Base-by-base conservation (phyloP, 225 moss, liverwort and hornwort species). In the Takakia lepidozioides region DNA sequence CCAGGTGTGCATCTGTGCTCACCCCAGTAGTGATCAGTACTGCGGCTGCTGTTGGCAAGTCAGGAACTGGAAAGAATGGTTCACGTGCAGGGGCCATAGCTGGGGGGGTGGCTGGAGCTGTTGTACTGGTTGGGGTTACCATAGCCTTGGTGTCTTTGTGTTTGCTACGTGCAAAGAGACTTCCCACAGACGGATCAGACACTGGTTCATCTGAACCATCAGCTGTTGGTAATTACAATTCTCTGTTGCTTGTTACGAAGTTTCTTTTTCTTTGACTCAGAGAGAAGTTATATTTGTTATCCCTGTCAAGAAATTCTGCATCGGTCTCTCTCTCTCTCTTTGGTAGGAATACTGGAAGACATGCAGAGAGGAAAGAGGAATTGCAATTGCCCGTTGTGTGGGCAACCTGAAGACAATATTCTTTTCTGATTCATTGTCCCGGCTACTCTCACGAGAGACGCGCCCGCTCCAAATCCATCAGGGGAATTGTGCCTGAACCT, bases 121-220 rank as follows among this genome's bases (percentile, higher is more conserved):
- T 53, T 5, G 53, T 52, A 30, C 22, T 73, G 37, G 66, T 73
- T 18, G 67, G 49, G 22, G 21, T 62, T 11, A 29, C 61, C 1
- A 48, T 52, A 14, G 34, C 48, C 46, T 9, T 78, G 14, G 62
- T 78, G 29, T 66, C 39, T 9, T 61, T 50, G 19, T 78, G 69
- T 46, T 72, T 78, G 17, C 48, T 58, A 32, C 78, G 69, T 40
- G 78, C 73, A 9, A 78, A 59, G 46, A 69, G 62, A 27, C 65
- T 57, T 57, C 73, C 72, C 0, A 69, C 73, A 59, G 65, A 68
- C 17, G 62, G 49, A 27, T 78, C 78, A 23, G 73, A 78, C 54
- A 65, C 65, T 8, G 73, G 69, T 14, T 73, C 71, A 9, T 77
- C 78, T 24, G 78, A 78, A 10, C 78, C 78, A 28, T 78, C 73